Conservation (phyloP, 805 yeast species). For the Brettanomyces nanus region DNA sequence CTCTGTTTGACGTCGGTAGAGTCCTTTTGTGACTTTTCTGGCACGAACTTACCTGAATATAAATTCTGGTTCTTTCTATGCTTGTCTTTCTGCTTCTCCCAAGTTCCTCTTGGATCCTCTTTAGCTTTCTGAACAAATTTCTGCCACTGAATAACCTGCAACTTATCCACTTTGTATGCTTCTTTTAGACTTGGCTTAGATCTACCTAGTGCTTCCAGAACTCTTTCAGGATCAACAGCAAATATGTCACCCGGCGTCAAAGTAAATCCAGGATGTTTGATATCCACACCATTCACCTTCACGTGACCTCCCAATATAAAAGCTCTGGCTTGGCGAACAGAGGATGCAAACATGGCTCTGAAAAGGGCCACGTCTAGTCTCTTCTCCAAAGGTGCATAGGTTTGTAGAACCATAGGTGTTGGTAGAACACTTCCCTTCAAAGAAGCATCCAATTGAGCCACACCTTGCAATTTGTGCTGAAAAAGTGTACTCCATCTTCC, state of each 20-base stretch:
- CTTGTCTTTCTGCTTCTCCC: conserved; percentile 42
- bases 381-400: conserved; percentile 81
- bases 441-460: conserved; percentile 82
- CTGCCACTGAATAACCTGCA: conserved; percentile 73
- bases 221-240: conserved; percentile 78
- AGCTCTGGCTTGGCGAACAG: conserved; percentile 89
- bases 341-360: conserved; percentile 88
- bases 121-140: conserved; percentile 53
- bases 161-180: conserved; percentile 61
- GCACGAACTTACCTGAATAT: conserved; percentile 16
- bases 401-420: conserved; percentile 83
- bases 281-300: conserved; percentile 72
- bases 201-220: conserved; percentile 76
- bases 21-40: conserved; percentile 9
- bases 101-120: conserved; percentile 47
- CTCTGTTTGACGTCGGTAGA: conserved; percentile 22
- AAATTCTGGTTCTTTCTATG: conserved; percentile 29
- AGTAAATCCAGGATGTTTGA: conserved; percentile 71
- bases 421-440: conserved; percentile 48
- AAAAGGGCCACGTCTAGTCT: conserved; percentile 85
- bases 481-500: conserved; percentile 69
- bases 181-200: conserved; percentile 67
- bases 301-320: conserved; percentile 77
- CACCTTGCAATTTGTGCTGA: conserved; percentile 66
- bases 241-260: conserved; percentile 82